Percentiles rank a stretch among this genome's conserved stretches.
Evolutionary conservation across 2,329 filamentous ascomycete species (phyloP).

Genomic region (Calonectria montana): DNA sequence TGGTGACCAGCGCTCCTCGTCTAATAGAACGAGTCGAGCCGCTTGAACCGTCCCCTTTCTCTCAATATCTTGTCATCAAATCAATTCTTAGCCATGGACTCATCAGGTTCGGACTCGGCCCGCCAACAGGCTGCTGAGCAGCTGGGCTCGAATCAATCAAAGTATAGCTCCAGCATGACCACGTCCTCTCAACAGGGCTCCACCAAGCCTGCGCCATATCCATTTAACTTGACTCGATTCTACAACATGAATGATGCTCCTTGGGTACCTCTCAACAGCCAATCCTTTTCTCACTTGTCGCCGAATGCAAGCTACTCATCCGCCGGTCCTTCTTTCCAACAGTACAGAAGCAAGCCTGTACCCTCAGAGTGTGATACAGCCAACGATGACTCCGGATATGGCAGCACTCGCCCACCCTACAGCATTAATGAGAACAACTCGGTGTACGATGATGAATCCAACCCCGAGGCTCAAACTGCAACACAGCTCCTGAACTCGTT

Average conservation of each 20-base stretch:
- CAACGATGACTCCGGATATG: conserved; percentile 61
- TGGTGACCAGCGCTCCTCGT: not conserved
- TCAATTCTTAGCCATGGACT: conserved; percentile 4
- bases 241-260: conserved; percentile 54
- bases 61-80: not conserved
- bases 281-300: conserved; percentile 40
- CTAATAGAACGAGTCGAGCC: conserved; percentile 19
- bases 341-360: conserved; percentile 41
- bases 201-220: conserved; percentile 29
- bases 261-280: conserved; percentile 51
- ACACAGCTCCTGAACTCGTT: conserved; percentile 49
- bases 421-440: conserved; percentile 60
- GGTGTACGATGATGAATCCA: conserved; percentile 56
- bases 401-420: conserved; percentile 51
- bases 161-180: conserved; percentile 1
- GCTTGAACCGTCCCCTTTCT: not conserved
- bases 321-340: conserved; percentile 26
- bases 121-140: conserved; percentile 7
- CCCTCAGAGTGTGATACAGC: conserved; percentile 55
- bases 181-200: not conserved
- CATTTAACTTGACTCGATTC: conserved; percentile 47
- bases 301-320: conserved; percentile 26
- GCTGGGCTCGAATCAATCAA: conserved; percentile 4
- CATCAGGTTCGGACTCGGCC: conserved; percentile 5
- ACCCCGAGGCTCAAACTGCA: conserved; percentile 53